Conservation (phyloP, 106 monocot species). For the Triglochin maritima region DNA sequence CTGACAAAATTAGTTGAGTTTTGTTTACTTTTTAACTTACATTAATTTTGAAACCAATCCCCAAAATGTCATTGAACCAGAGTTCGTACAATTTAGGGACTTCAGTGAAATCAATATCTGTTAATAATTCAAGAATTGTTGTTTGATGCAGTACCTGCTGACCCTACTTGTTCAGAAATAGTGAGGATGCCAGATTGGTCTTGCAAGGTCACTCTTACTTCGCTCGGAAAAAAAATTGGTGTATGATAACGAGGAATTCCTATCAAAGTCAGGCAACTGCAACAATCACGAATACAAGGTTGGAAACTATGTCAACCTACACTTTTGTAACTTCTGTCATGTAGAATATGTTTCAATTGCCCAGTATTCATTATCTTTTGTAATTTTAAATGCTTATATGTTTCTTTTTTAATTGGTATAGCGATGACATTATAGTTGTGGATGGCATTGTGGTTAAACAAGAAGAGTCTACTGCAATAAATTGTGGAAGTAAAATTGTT, state of each 20-base stretch:
- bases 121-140: not conserved
- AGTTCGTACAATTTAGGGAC: no score
- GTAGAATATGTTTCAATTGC: not conserved
- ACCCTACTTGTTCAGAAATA: slow-evolving; percentile 32
- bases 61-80: no score
- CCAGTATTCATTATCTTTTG: not conserved
- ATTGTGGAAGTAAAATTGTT: slow-evolving; percentile 56
- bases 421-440: slow-evolving; percentile 45
- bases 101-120: no score
- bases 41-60: no score
- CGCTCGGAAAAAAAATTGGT: slow-evolving; percentile 37
- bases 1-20: no score
- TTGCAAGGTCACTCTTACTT: slow-evolving; percentile 24
- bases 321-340: not conserved
- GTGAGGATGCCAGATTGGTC: slow-evolving; percentile 29
- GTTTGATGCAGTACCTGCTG: slow-evolving; percentile 42
- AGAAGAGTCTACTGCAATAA: slow-evolving; percentile 33
- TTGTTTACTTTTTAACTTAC: no score
- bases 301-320: not conserved
- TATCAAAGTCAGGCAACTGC: slow-evolving; percentile 20
- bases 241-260: slow-evolving; percentile 32
- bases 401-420: slow-evolving; percentile 8
- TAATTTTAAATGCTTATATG: not conserved
- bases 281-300: slow-evolving; percentile 62
- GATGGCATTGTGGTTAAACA: slow-evolving; percentile 41